These are phyloP conservation scores for Ramularia collo-cygni DNA, from an alignment of 2,329 filamentous ascomycete species.

Conservation along the genomic window DNA sequence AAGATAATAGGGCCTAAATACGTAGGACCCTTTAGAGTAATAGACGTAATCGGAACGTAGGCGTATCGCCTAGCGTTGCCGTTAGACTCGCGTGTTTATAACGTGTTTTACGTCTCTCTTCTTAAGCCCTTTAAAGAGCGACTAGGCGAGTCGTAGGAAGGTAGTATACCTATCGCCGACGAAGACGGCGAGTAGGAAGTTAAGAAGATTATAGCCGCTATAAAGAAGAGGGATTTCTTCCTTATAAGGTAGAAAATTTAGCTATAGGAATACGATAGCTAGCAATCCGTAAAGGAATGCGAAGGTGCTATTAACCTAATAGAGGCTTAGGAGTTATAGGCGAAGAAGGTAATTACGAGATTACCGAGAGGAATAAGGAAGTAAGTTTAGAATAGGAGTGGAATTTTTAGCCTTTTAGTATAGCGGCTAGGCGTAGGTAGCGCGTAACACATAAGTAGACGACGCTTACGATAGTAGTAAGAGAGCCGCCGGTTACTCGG, in stretches of 20 bases:
- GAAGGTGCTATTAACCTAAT: neutral
- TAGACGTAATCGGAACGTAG: too few species aligned
- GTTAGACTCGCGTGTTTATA: too few species aligned
- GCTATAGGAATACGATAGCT: neutral
- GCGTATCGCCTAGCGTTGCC: too few species aligned
- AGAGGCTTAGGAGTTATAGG: neutral
- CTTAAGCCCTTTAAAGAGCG: neutral
- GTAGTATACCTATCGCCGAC: neutral
- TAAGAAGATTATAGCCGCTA: neutral
- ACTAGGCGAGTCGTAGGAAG: neutral
- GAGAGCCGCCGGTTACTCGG: neutral
- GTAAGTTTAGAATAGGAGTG: too few species aligned
- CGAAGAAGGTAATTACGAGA: neutral
- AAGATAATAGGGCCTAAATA: too few species aligned
- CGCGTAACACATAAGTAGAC: too few species aligned
- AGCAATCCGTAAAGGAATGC: neutral
- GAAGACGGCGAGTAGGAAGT: neutral
- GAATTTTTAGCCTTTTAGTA: too few species aligned
- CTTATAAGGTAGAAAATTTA: neutral
- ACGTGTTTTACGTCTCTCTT: too few species aligned
- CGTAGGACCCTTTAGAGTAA: too few species aligned
- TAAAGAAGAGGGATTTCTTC: neutral
- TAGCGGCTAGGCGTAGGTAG: too few species aligned
- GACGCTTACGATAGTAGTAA: neutral
- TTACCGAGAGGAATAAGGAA: neutral